Conservation (phyloP, 2,329 filamentous ascomycete species). For the Alternaria sp. region DNA sequence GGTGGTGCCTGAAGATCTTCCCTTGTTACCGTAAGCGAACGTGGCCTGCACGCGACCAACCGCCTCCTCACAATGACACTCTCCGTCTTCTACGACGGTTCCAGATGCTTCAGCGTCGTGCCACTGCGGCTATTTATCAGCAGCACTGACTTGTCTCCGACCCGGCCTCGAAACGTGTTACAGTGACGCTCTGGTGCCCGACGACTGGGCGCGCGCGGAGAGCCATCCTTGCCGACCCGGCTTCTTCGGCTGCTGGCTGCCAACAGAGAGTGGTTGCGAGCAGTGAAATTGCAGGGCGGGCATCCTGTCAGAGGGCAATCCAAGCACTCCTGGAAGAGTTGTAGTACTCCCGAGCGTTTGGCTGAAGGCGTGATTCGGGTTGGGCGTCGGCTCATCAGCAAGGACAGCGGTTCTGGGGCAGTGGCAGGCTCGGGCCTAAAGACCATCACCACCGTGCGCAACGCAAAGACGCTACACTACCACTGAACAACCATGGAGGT, state of each 20-base stretch:
- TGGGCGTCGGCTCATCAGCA: conserved; percentile 5
- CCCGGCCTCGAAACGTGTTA: conserved; percentile 21
- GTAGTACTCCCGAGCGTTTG: background rate
- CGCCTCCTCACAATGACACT: conserved; percentile 12
- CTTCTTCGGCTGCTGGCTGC: conserved; percentile 10
- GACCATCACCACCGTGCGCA: conserved; percentile 39
- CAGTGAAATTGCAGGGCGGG: background rate
- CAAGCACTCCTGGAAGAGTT: background rate
- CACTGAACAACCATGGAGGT: conserved; percentile 42
- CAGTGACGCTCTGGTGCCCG: conserved; percentile 13
- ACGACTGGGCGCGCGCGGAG: conserved; percentile 12
- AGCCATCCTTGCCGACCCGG: conserved; percentile 16
- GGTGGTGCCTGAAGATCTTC: conserved; percentile 25
- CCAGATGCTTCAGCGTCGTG: conserved; percentile 14
- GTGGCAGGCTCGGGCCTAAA: conserved; percentile 22
- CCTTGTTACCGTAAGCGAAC: conserved; percentile 16
- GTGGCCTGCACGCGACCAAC: conserved; percentile 14
- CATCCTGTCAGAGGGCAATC: background rate
- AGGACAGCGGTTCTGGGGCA: conserved; percentile 5
- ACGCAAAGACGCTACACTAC: conserved; percentile 30
- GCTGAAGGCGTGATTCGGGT: background rate
- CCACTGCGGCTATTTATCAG: conserved; percentile 13
- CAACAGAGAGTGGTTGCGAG: conserved; percentile 4
- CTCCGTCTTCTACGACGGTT: conserved; percentile 10
- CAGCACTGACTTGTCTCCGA: conserved; percentile 12